Conservation (phyloP, 352 stramenopile species). For the Pythium grandisporangium region DNA sequence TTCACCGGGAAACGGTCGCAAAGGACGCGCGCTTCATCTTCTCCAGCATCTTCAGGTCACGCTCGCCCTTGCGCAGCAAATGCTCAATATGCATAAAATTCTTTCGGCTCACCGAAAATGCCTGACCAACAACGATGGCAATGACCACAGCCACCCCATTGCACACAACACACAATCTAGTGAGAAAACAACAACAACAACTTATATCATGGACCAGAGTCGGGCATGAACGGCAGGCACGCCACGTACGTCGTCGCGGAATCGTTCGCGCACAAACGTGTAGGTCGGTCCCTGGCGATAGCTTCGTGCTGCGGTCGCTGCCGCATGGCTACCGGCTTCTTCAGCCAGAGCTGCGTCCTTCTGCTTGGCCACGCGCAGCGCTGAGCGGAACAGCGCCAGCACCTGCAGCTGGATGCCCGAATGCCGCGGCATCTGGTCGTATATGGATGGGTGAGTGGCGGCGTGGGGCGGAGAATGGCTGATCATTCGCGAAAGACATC, state of each 20-base stretch:
- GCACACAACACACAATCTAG: too few species aligned
- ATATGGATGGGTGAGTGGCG: neutral
- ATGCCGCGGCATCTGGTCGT: slow-evolving; percentile 20
- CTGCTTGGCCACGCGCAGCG: slow-evolving; percentile 33
- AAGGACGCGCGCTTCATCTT: slow-evolving; percentile 59
- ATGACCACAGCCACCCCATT: neutral
- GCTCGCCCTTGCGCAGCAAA: slow-evolving; percentile 77
- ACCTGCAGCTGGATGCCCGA: slow-evolving; percentile 78
- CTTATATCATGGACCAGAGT: too few species aligned
- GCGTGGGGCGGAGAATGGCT: too few species aligned
- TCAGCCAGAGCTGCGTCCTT: slow-evolving; percentile 32
- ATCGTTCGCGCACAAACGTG: slow-evolving; percentile 66
- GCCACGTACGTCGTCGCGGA: slow-evolving; percentile 55
- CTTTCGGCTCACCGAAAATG: slow-evolving; percentile 38
- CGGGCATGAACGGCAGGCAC: too few species aligned
- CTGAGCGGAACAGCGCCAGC: slow-evolving; percentile 59
- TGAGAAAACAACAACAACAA: too few species aligned
- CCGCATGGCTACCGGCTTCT: too few species aligned
- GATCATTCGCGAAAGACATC: slow-evolving; percentile 4
- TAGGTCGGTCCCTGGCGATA: slow-evolving; percentile 11
- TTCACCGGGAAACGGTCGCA: slow-evolving; percentile 14
- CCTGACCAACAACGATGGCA: slow-evolving; percentile 15
- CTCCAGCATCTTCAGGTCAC: slow-evolving; percentile 74
- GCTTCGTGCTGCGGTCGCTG: neutral
- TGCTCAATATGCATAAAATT: slow-evolving; percentile 82